phyloP scores from a whole-genome alignment of 805 yeast species.

The Wickerhamomyces pijperi region DNA sequence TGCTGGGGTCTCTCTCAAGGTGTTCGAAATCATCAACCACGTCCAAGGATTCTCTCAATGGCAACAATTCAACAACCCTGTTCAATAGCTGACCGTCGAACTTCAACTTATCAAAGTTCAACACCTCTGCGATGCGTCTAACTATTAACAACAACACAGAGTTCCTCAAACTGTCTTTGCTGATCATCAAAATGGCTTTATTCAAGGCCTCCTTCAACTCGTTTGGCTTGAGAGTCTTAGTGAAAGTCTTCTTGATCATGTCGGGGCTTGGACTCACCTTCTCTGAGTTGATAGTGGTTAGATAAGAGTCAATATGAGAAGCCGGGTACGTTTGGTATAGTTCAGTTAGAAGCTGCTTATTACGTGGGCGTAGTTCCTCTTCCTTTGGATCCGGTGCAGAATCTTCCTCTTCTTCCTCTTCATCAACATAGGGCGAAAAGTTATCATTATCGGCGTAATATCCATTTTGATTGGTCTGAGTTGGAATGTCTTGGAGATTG shows the following conservation, averaged over 20 bases:
- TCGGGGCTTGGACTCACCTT: neutral
- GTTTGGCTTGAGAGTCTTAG: neutral
- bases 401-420: too few relatives aligned
- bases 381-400: too few relatives aligned
- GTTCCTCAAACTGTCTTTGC: neutral
- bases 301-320: neutral
- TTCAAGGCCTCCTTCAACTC: neutral
- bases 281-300: neutral
- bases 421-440: too few relatives aligned
- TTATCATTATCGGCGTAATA: too few relatives aligned
- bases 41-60: neutral
- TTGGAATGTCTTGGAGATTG: too few relatives aligned
- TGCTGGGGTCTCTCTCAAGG: neutral
- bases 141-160: neutral
- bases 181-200: neutral
- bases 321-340: neutral
- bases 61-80: neutral
- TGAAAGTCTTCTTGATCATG: neutral
- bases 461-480: too few relatives aligned
- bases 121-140: neutral
- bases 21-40: neutral
- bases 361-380: too few relatives aligned
- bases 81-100: neutral
- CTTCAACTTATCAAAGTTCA: neutral
- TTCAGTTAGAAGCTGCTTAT: neutral